phyloP scores from a whole-genome alignment of 805 yeast species.

The Priceomyces medius region DNA sequence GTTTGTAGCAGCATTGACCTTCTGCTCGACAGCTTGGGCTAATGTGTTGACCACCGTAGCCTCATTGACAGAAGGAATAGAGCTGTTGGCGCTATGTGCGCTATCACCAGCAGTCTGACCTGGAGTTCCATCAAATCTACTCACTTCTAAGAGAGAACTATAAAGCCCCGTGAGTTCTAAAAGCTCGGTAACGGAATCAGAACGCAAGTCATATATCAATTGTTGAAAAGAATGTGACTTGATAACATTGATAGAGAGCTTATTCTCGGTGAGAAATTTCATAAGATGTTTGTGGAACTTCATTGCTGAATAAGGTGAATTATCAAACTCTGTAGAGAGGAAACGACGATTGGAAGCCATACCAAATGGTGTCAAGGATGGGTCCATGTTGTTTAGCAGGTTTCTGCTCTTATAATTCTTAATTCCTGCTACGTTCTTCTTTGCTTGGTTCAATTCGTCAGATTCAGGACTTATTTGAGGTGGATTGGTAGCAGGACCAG shows the following conservation, averaged over 20 bases:
- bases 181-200: slow-evolving; percentile 47
- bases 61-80: slow-evolving; percentile 20
- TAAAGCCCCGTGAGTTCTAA: slow-evolving; percentile 46
- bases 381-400: slow-evolving; percentile 6
- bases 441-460: slow-evolving; percentile 8
- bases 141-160: slow-evolving; percentile 45
- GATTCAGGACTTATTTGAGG: slow-evolving; percentile 2
- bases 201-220: slow-evolving; percentile 48
- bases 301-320: slow-evolving; percentile 42
- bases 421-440: slow-evolving; percentile 7
- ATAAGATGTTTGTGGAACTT: slow-evolving; percentile 52
- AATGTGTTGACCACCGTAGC: slow-evolving; percentile 24
- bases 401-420: slow-evolving; percentile 10
- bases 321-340: slow-evolving; percentile 35
- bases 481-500: slow-evolving; percentile 4
- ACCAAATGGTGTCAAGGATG: slow-evolving; percentile 10
- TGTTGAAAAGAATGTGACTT: slow-evolving; percentile 53
- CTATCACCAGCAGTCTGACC: slow-evolving; percentile 8
- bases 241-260: slow-evolving; percentile 46
- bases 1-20: slow-evolving; percentile 12
- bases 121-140: slow-evolving; percentile 22
- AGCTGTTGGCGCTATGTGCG: slow-evolving; percentile 5
- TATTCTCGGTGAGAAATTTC: slow-evolving; percentile 52
- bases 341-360: slow-evolving; percentile 16
- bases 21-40: slow-evolving; percentile 19